phyloP scores from a whole-genome alignment of 164 flowering plant species.

The Sextonia rubra region DNA sequence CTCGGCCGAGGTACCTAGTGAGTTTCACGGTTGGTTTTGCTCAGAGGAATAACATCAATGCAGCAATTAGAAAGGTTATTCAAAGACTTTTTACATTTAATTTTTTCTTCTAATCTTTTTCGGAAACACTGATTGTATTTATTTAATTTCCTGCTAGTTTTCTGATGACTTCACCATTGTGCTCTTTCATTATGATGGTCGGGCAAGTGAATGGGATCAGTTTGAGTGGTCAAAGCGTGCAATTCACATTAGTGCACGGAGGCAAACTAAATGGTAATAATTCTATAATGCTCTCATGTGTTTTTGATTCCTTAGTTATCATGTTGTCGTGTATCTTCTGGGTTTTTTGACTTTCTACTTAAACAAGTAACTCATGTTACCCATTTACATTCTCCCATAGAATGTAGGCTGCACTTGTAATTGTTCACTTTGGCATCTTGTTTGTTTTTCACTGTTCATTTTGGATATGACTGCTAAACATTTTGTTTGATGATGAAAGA shows the following conservation, averaged over 20 bases:
- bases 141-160: slow-evolving; percentile 45
- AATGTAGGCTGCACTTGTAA: neutral
- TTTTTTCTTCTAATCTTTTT: neutral
- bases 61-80: slow-evolving; percentile 71
- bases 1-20: slow-evolving; percentile 68
- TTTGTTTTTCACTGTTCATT: too few relatives aligned
- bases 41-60: slow-evolving; percentile 63
- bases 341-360: neutral
- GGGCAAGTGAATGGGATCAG: slow-evolving; percentile 85
- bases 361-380: neutral
- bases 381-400: neutral
- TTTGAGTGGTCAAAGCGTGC: slow-evolving; percentile 93
- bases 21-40: slow-evolving; percentile 82
- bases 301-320: neutral
- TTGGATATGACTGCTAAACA: neutral
- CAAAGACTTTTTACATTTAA: neutral
- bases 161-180: slow-evolving; percentile 74
- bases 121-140: neutral
- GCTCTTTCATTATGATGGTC: slow-evolving; percentile 97
- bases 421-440: neutral
- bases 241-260: slow-evolving; percentile 73
- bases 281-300: neutral
- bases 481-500: neutral
- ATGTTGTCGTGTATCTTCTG: neutral
- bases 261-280: slow-evolving; percentile 88